Evolutionary conservation across 2,329 filamentous ascomycete genomes (phyloP), one percentile per base, ranked within the genome.

Genomic region (Colletotrichum liriopes): DNA sequence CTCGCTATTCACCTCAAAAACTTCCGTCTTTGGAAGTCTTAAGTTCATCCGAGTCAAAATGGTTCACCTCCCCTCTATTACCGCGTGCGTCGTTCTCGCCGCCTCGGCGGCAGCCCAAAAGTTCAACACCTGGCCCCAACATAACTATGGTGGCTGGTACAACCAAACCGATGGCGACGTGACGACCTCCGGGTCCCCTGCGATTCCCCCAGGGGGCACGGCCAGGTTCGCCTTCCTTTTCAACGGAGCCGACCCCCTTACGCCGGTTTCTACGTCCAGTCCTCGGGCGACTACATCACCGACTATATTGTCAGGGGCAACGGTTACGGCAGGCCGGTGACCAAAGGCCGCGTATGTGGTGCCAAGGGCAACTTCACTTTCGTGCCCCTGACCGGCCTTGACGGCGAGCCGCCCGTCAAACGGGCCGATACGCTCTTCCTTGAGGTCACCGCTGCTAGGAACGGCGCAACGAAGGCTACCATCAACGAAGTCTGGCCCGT

Each of bases 401-500:
- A 65, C 32, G 26, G 51, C 43, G 32, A 29, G 12, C n/a, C n/a
- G 5, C 32, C 29, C 8, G 43, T n/a, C 16, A 39, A 7, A 26
- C 0, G 8, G 16, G 51, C 35, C 18, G 23, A 41, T 20, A 59
- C 52, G 23, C 29, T 65, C 8, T 51, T 52, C 18, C 20, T 69
- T 26, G 20, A 51, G 1, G 51, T 39, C 20, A 5, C 2, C 18
- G 52, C 66, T 14, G 32, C 60, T 12, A 64, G 5, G 35, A 52
- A 65, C 2, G 37, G 47, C 14, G 60, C 52, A 2, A n/a, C 54
- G 32, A 54, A 20, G 18, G 58, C 49, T n/a, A 23, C 37, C 11
- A 68, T 68, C 59, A 56, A 63, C 23, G 58, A 63, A 29, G 41
- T 55, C 16, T 67, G 59, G 26, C 58, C 65, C 26, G 39, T 63